A percentile compares a stretch with the other conserved stretches of the same genome.
phyloP scores from a whole-genome alignment of 2,329 filamentous ascomycete species.

The Colletotrichum shisoi region DNA sequence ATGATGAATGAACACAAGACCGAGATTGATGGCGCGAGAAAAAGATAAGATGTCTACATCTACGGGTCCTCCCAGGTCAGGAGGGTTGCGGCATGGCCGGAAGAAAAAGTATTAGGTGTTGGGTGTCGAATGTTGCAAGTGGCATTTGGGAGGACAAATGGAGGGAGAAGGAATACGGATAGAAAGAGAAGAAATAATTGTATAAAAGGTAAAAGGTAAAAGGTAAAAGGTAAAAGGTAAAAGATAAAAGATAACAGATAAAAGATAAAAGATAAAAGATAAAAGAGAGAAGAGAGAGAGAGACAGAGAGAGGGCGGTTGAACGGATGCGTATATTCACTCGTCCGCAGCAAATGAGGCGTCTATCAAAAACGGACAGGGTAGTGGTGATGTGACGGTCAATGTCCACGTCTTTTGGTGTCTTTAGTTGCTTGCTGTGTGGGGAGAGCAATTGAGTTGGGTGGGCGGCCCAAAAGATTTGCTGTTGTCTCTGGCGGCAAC shows the following conservation, averaged over 20 bases:
- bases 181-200: not conserved
- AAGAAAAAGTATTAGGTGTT: not conserved
- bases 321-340: conserved; percentile 11
- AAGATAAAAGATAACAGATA: too few relatives aligned
- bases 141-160: not conserved
- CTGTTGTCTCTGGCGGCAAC: not conserved
- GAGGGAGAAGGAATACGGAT: not conserved
- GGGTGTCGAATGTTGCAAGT: not conserved
- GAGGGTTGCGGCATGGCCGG: not conserved
- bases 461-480: not conserved
- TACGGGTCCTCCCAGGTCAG: not conserved
- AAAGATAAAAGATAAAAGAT: too few relatives aligned
- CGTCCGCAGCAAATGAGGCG: not conserved
- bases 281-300: not conserved
- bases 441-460: too few relatives aligned
- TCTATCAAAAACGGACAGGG: conserved; percentile 14
- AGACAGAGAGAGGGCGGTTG: not conserved
- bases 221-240: too few relatives aligned
- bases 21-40: not conserved
- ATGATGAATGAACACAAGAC: conserved; percentile 14
- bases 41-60: not conserved
- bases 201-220: too few relatives aligned
- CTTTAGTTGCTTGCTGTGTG: too few relatives aligned
- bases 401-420: not conserved
- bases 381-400: conserved; percentile 1